A percentile compares a stretch with the other conserved stretches of the same genome.
Evolutionary conservation across 2,329 filamentous ascomycete genomes (phyloP).

Genomic region (Plectosphaerella cucumerina): DNA sequence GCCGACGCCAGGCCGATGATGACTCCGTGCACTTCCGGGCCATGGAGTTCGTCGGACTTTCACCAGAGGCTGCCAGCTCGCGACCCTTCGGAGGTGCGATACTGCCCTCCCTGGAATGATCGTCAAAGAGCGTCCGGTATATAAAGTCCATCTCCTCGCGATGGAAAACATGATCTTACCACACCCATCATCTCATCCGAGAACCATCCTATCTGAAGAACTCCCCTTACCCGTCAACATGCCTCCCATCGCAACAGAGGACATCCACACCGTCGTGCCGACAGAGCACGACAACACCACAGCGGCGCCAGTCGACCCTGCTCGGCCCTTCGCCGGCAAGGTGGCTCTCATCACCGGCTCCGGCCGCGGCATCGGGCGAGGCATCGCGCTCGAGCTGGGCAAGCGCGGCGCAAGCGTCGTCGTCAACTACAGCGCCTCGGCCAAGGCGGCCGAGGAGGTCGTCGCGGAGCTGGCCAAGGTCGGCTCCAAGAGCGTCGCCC

Average conservation of each 20-base stretch:
- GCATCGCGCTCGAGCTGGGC: conserved; percentile 64
- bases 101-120: background rate
- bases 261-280: conserved; percentile 4
- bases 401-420: conserved; percentile 60
- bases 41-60: background rate
- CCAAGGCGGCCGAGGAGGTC: conserved; percentile 50
- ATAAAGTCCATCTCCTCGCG: background rate
- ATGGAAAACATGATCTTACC: background rate
- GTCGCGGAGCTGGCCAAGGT: conserved; percentile 51
- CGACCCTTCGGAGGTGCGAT: background rate
- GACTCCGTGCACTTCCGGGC: no score
- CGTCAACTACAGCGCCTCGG: conserved; percentile 62
- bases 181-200: background rate
- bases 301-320: conserved; percentile 16
- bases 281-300: conserved; percentile 18
- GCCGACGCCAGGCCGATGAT: no score
- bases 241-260: conserved; percentile 23
- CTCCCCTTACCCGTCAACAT: conserved; percentile 5
- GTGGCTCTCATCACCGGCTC: conserved; percentile 60
- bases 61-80: no score
- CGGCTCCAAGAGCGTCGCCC: conserved; percentile 52
- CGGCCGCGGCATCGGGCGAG: conserved; percentile 62
- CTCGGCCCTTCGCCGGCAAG: conserved; percentile 42
- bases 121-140: background rate
- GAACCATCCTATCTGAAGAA: background rate